Percentiles rank a stretch among this genome's conserved stretches.
These are phyloP conservation scores for Nepenthes alata DNA, from an alignment of 179 eudicot species.

Conservation along the genomic window DNA sequence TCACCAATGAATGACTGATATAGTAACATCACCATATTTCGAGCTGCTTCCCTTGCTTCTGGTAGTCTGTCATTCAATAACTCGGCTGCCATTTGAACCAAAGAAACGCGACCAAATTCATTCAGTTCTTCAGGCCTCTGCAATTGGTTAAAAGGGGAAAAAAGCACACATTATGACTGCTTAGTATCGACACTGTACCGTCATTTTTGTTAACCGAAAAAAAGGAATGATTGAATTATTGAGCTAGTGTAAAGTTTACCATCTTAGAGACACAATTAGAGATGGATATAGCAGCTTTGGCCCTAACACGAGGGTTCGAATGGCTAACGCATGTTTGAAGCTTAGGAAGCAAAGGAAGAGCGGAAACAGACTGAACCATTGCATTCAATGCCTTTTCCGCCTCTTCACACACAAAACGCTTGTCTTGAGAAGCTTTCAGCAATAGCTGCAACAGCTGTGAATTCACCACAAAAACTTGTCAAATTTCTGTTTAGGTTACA, in stretches of 20 bases:
- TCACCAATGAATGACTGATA: slow-evolving; percentile 32
- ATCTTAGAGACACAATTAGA: slow-evolving; percentile 67
- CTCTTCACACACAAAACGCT: slow-evolving; percentile 93
- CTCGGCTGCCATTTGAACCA: slow-evolving; percentile 54
- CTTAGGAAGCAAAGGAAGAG: slow-evolving; percentile 62
- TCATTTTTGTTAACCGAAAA: background rate
- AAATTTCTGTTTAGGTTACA: too few relatives aligned
- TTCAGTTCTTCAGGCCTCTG: slow-evolving; percentile 53
- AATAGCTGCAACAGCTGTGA: slow-evolving; percentile 72
- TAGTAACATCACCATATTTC: slow-evolving; percentile 44
- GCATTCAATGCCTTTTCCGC: slow-evolving; percentile 65
- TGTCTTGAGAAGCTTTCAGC: slow-evolving; percentile 89
- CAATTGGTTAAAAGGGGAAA: background rate
- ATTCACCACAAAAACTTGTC: background rate
- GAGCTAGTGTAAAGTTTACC: slow-evolving; percentile 26
- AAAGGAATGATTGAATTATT: background rate
- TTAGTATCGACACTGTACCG: background rate
- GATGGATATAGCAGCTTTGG: slow-evolving; percentile 76
- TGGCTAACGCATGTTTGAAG: slow-evolving; percentile 58
- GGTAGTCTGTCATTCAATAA: slow-evolving; percentile 80
- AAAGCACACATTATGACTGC: background rate
- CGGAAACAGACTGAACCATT: slow-evolving; percentile 59
- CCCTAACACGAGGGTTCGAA: slow-evolving; percentile 60
- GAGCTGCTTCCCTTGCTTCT: slow-evolving; percentile 95
- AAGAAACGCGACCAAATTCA: slow-evolving; percentile 52